Base-by-base conservation (phyloP, 768 basidiomycete species). In the Podaxis sp. region DNA sequence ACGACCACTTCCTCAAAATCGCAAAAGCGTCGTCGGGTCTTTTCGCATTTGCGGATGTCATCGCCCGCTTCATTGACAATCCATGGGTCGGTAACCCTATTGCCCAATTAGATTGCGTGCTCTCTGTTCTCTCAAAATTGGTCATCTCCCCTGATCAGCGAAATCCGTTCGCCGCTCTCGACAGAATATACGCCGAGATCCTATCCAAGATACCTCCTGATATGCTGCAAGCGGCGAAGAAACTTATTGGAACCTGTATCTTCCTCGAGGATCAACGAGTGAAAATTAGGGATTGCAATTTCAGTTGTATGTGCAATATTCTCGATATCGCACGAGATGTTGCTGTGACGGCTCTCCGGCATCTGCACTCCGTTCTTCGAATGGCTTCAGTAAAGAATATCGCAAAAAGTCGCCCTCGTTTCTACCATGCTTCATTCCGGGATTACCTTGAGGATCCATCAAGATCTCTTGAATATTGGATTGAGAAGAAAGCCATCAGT, bases 21-120 rank as follows among this genome's bases (percentile, higher is more conserved):
- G 65, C 68, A 0, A 24, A 66, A 4, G 70, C 65, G 19, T 67
- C 73, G 2, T 67, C 64, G 1, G 70, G 72, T 2, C 67, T 68
- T 40, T 74, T 73, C 44, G 67, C 74, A 26, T 75, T 72, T 36
- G 68, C 66, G 2, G 64, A 70, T 1, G 69, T 67, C 11, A 65
- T 68, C 28, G 42, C 70, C 17, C 66, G 68, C 12, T 73, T 67
- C 59, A 61, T 73, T 44, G 68, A 60, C 12, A 64, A 66, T 59
- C n/a, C 33, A 1, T 7, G 8, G 17, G 36, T 59, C 11, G 22
- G 48, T 5, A 59, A 64, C n/a, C 63, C 65, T 2, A 55, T 49
- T 3, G 19, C 19, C 7, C 26, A 40, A 36, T 66, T 63, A 3
- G 44, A 53, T 15, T 61, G 53, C 44, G 52, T 60, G 24, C 49